Conservation (phyloP, 2,329 filamentous ascomycete genomes). For the Nothophoma quercina region DNA sequence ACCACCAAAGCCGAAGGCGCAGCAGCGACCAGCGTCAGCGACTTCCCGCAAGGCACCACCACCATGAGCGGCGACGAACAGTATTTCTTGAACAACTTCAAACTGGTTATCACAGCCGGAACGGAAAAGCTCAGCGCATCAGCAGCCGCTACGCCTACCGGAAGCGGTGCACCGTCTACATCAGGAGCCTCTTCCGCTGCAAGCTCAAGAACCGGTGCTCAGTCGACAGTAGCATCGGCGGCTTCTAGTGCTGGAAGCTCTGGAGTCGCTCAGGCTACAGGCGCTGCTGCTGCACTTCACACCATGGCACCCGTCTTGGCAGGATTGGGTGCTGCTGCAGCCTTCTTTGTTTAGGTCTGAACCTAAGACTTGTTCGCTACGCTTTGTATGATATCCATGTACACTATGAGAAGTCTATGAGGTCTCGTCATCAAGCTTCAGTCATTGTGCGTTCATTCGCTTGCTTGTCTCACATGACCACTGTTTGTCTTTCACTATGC, state of each 20-base stretch:
- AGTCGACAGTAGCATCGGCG: background rate
- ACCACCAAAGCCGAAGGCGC: slow-evolving; percentile 18
- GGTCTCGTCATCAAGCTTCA: no score
- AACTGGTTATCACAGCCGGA: slow-evolving; percentile 39
- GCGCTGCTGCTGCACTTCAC: slow-evolving; percentile 28
- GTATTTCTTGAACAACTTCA: slow-evolving; percentile 25
- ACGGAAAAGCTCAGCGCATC: slow-evolving; percentile 35
- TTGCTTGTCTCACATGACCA: background rate
- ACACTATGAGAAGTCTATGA: background rate
- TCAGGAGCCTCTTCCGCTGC: no score
- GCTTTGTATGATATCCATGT: background rate
- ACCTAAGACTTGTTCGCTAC: background rate
- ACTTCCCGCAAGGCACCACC: background rate
- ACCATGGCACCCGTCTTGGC: slow-evolving; percentile 34
- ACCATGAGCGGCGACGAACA: slow-evolving; percentile 16
- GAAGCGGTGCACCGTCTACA: slow-evolving; percentile 23
- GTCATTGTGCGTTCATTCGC: background rate
- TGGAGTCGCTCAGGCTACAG: slow-evolving; percentile 16
- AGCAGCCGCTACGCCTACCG: slow-evolving; percentile 27
- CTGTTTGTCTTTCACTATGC: background rate
- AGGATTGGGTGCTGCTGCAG: slow-evolving; percentile 40
- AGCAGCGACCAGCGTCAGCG: slow-evolving; percentile 8
- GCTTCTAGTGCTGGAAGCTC: slow-evolving; percentile 7
- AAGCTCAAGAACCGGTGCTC: slow-evolving; percentile 19
- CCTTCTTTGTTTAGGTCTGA: slow-evolving; percentile 36